Base-by-base conservation (phyloP, 225 moss, liverwort and hornwort species). In the Polytrichum formosum region DNA sequence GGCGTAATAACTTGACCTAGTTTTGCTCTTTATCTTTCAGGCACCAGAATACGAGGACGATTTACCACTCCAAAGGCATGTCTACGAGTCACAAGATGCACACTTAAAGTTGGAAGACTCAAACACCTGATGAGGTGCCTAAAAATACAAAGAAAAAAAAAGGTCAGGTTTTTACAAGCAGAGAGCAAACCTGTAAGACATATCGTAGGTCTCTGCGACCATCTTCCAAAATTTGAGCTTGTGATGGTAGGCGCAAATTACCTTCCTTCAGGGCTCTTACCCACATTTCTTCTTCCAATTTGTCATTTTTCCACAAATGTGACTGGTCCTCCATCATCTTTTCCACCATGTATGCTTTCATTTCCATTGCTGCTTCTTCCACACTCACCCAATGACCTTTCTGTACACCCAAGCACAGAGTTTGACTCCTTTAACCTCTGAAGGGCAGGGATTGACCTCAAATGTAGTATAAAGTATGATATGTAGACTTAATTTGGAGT, bases 341-440 rank as follows among this genome's bases (percentile, higher is more conserved):
- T 70, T 90, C 68, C 70, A 94, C 74, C 8, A 97, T 78, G 55
- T 93, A 91, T 7, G 78, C 80, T 65, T 87, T 89, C 74, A 97
- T 81, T 30, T 80, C 91, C 64, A 79, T 82, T 65, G 85, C 90
- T 37, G 92, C 96, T 77, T 77, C 84, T 67, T 91, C 94, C 69
- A 97, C 78, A 66, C 73, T 77, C 21, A 73, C 77, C 96, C 94
- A 97, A 61, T 91, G 92, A 26, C 94, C 89, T 79, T 84, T 97
- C 96, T 97, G 88, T 46, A 81, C 37, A 68, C 26, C 18, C 56
- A 26, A 58, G 9, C 58, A n/a, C 56, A 46, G 46, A 46, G 46
- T 46, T 46, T 46, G 37, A 46, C 46, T 46, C 13, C 13, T 46
- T 46, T 16, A 46, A 46, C 6, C 58, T 23, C 20, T 58, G 1